These are phyloP conservation scores for Mortierella hygrophila DNA, from an alignment of 192 early-diverging fungal species.

Conservation along the genomic window DNA sequence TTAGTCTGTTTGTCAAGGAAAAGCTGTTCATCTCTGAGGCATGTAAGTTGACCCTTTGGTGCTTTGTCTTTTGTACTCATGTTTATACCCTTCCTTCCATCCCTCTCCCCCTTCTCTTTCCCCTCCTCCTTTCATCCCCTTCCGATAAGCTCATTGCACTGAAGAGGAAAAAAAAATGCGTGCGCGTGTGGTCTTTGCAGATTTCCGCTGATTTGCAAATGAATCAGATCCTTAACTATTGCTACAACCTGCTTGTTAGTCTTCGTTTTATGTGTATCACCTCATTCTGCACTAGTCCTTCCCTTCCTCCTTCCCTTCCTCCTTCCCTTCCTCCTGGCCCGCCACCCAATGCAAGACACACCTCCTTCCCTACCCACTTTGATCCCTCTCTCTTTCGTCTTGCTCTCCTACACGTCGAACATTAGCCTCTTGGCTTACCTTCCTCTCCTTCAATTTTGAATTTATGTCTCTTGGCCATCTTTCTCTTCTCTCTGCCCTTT, in stretches of 20 bases:
- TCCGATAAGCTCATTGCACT: neutral
- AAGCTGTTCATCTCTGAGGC: conserved; percentile 80
- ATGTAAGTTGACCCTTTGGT: conserved; percentile 57
- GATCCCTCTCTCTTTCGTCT: neutral
- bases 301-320: neutral
- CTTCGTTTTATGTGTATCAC: neutral
- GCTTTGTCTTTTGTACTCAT: neutral
- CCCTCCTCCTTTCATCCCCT: neutral
- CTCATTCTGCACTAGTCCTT: neutral
- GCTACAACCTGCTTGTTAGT: neutral
- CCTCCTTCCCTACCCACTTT: neutral
- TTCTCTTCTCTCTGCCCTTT: neutral
- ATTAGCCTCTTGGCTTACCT: neutral
- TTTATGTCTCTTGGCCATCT: neutral
- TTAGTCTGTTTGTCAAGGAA: conserved; percentile 77
- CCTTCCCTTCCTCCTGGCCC: neutral
- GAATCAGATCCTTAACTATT: neutral
- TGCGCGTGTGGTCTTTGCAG: neutral
- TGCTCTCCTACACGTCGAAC: neutral
- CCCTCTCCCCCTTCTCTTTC: too few species aligned
- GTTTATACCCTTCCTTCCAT: neutral
- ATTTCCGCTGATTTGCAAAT: neutral
- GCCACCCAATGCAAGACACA: neutral
- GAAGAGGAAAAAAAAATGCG: neutral
- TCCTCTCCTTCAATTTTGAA: neutral